Conservation (phyloP, 768 basidiomycete genomes). For the Naematelia encephala region DNA sequence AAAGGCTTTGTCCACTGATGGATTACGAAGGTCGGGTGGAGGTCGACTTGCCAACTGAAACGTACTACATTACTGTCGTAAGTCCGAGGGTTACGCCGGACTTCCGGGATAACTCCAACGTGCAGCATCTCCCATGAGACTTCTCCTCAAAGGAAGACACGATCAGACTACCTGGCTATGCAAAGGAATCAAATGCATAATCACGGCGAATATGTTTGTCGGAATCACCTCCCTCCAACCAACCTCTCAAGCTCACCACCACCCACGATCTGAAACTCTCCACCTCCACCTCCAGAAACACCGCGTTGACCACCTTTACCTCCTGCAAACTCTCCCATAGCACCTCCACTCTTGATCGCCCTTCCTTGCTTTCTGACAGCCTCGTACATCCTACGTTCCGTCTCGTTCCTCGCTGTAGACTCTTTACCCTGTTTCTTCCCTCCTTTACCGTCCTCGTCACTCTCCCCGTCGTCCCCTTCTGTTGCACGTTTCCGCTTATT, state of each 20-base stretch:
- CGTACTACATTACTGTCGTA: too few relatives aligned
- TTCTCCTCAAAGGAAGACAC: too few relatives aligned
- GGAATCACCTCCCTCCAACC: constrained; percentile 20
- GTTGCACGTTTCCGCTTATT: constrained; percentile 47
- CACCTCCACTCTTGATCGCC: constrained; percentile 71
- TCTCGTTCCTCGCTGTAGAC: constrained; percentile 53
- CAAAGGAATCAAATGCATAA: too few relatives aligned
- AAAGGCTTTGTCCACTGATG: too few relatives aligned
- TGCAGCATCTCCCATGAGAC: too few relatives aligned
- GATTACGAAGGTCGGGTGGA: too few relatives aligned
- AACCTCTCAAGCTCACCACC: constrained; percentile 46
- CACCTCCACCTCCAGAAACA: constrained; percentile 22
- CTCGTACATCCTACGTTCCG: constrained; percentile 79
- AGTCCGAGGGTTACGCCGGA: too few relatives aligned
- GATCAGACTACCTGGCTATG: too few relatives aligned
- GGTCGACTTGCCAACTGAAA: too few relatives aligned
- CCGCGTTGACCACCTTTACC: constrained; percentile 5
- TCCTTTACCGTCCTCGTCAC: constrained; percentile 33
- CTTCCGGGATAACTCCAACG: too few relatives aligned
- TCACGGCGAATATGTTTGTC: too few relatives aligned
- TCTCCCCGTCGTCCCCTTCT: constrained; percentile 3
- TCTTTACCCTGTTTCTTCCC: constrained; percentile 46
- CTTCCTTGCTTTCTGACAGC: constrained; percentile 80
- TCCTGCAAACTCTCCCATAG: constrained; percentile 43
- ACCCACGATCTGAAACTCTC: constrained; percentile 50